phyloP scores from a whole-genome alignment of 1,139 yeast species.

The Magnusiomyces ingens region DNA sequence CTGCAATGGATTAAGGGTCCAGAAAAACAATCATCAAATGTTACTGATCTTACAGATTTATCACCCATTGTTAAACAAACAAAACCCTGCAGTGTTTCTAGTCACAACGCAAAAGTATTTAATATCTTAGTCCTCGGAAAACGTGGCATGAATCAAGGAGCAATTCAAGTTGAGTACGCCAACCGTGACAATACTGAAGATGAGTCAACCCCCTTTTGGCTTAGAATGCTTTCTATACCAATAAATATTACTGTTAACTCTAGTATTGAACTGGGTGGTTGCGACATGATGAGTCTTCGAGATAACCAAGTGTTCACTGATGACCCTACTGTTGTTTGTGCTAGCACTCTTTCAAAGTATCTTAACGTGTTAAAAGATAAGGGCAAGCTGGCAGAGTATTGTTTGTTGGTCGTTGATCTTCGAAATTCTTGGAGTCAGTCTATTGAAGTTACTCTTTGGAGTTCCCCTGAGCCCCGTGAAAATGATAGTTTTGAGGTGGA shows the following conservation, averaged over 20 bases:
- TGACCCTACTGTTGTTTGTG: conserved; percentile 3
- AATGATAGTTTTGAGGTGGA: conserved; percentile 22
- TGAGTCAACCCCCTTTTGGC: conserved; percentile 30
- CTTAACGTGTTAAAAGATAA: conserved; percentile 15
- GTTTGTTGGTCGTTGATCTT: conserved; percentile 59
- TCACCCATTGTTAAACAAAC: conserved; percentile 6
- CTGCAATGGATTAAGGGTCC: conserved; percentile 32
- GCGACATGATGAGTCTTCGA: conserved; percentile 54
- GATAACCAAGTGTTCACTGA: conserved; percentile 17
- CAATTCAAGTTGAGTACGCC: conserved; percentile 63
- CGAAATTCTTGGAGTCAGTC: conserved; percentile 56
- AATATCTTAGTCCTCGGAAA: conserved; percentile 64
- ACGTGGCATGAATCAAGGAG: conserved; percentile 63
- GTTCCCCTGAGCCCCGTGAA: conserved; percentile 32
- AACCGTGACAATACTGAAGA: conserved; percentile 8
- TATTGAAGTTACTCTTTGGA: conserved; percentile 34
- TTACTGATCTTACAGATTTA: conserved; percentile 6
- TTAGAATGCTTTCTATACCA: conserved; percentile 56
- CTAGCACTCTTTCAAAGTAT: conserved; percentile 13
- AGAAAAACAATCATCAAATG: conserved; percentile 8
- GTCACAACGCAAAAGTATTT: conserved; percentile 32
- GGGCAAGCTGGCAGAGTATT: conserved; percentile 42
- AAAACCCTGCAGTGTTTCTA: conserved; percentile 16
- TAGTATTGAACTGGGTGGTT: conserved; percentile 66
- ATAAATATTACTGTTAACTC: conserved; percentile 61